phyloP scores from a whole-genome alignment of 2,329 filamentous ascomycete species.

The Penicillium sp. region DNA sequence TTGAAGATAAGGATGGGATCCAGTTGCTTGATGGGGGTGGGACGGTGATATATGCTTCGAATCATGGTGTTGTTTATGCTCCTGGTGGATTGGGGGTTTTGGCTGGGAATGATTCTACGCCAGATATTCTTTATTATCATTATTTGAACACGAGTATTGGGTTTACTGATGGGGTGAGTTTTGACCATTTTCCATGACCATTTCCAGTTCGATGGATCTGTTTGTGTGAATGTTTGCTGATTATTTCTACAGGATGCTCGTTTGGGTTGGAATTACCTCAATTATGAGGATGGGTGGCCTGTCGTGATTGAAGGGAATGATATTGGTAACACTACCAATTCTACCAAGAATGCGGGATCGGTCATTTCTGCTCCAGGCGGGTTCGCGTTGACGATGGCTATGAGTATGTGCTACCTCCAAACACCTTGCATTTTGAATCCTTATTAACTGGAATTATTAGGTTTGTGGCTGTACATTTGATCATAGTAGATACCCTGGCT shows the following conservation, averaged over 20 bases:
- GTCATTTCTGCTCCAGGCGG: conserved; percentile 4
- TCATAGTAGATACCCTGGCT: neutral
- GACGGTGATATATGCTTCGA: conserved; percentile 38
- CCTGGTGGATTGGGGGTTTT: conserved; percentile 40
- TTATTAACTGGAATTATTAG: conserved; percentile 7
- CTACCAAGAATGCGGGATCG: neutral
- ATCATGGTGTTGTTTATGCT: conserved; percentile 40
- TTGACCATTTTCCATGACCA: neutral
- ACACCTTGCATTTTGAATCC: neutral
- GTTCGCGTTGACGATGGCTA: conserved; percentile 6
- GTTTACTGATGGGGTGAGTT: conserved; percentile 28
- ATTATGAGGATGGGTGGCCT: conserved; percentile 41
- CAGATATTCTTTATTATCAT: conserved; percentile 43
- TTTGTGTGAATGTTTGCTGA: neutral
- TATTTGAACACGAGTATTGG: conserved; percentile 38
- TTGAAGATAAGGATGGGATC: conserved; percentile 31
- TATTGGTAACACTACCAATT: neutral
- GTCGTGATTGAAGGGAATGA: conserved; percentile 16
- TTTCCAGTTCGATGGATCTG: no score
- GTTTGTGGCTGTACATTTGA: conserved; percentile 17
- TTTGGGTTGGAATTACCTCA: conserved; percentile 40
- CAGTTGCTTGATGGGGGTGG: conserved; percentile 35
- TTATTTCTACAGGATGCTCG: conserved; percentile 29
- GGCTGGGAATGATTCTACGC: conserved; percentile 19
- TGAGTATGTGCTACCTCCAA: conserved; percentile 6